phyloP scores from a whole-genome alignment of 2,329 filamentous ascomycete species.

The Penicillium sp. region DNA sequence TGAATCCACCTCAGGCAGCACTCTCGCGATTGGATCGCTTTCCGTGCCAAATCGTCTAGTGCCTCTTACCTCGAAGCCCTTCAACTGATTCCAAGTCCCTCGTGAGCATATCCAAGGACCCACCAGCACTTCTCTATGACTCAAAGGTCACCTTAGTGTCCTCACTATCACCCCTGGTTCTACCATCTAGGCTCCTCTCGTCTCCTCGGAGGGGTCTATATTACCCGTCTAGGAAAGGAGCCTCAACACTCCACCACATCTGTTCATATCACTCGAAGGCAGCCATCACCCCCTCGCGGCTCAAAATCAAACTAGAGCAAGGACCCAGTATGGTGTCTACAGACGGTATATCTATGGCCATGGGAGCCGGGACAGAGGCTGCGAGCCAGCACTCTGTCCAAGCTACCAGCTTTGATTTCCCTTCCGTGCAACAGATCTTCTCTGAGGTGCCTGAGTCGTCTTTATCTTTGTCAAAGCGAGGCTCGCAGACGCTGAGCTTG shows the following conservation, averaged over 20 bases:
- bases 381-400: constrained; percentile 9
- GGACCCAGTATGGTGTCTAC: constrained; percentile 24
- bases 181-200: constrained; percentile 1
- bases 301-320: background rate
- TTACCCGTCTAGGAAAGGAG: constrained; percentile 8
- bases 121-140: constrained; percentile 1
- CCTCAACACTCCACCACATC: constrained; percentile 8
- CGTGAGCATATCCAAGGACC: constrained; percentile 4
- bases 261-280: constrained; percentile 10
- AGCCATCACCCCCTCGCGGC: constrained; percentile 14
- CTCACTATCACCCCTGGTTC: background rate
- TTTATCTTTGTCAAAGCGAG: constrained; percentile 29
- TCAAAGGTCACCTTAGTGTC: constrained; percentile 6
- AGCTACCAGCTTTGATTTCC: constrained; percentile 28
- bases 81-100: constrained; percentile 3
- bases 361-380: constrained; percentile 12
- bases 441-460: constrained; percentile 30
- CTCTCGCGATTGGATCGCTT: constrained; percentile 13
- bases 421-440: constrained; percentile 37
- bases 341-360: constrained; percentile 22
- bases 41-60: constrained; percentile 3
- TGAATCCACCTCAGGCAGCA: constrained; percentile 31
- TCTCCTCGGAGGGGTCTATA: constrained; percentile 4
- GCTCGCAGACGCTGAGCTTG: constrained; percentile 25
- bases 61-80: background rate